Conservation (phyloP, 169 alveolate genomes). For the Plasmodium gonderi region DNA sequence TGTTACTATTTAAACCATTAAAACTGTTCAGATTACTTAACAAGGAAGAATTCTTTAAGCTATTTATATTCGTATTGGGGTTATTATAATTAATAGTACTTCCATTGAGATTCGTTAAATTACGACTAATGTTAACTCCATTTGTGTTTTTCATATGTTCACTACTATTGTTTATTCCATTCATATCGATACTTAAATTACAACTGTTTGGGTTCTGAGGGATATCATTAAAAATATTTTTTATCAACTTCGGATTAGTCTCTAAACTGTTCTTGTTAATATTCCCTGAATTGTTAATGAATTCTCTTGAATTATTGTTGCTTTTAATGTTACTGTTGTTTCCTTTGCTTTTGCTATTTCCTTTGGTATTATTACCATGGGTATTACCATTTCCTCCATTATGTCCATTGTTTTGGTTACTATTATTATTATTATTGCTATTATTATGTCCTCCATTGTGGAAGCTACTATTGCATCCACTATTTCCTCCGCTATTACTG, state of each 20-base stretch:
- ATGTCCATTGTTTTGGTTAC: background rate
- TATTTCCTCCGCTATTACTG: background rate
- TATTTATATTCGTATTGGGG: constrained; percentile 13
- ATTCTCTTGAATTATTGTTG: constrained; percentile 1
- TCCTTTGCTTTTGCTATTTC: background rate
- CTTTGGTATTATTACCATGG: background rate
- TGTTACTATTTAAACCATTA: constrained; percentile 3
- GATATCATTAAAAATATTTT: constrained; percentile 10
- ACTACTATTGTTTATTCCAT: background rate
- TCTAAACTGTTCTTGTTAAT: constrained; percentile 5
- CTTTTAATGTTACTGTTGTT: background rate
- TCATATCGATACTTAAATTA: constrained; percentile 28
- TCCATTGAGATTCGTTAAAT: constrained; percentile 10
- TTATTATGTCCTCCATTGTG: background rate
- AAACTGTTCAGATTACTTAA: background rate
- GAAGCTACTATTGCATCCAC: background rate
- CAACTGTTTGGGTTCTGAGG: background rate
- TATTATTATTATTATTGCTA: background rate
- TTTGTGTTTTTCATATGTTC: background rate
- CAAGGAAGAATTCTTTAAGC: background rate
- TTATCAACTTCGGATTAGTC: constrained; percentile 6
- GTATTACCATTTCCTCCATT: constrained; percentile 1
- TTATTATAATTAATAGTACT: background rate
- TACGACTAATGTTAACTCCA: background rate
- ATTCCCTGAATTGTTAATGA: background rate